Evolutionary conservation across 2,329 filamentous ascomycete genomes (phyloP).

Genomic region (Penicillium sp.): DNA sequence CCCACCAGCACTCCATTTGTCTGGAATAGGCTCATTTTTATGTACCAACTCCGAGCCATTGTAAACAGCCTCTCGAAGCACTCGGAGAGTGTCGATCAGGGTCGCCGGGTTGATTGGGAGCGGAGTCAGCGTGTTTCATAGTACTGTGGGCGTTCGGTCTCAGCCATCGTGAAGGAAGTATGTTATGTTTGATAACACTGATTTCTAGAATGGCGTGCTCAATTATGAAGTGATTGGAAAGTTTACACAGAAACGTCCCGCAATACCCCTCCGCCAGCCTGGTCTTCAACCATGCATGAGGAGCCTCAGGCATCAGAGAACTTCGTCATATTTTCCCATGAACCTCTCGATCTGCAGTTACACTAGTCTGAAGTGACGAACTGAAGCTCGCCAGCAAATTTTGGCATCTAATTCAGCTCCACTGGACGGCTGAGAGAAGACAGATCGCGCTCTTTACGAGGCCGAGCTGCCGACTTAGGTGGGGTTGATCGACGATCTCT

Average conservation of each 20-base stretch:
- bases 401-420: slow-evolving; percentile 20
- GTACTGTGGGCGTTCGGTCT: slow-evolving; percentile 30
- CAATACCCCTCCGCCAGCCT: not conserved
- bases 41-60: slow-evolving; percentile 38
- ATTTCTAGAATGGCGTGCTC: slow-evolving; percentile 22
- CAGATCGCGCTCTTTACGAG: slow-evolving; percentile 9
- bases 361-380: not conserved
- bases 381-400: slow-evolving; percentile 14
- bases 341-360: not conserved
- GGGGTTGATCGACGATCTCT: slow-evolving; percentile 18
- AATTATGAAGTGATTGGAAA: slow-evolving; percentile 11
- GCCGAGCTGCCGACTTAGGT: slow-evolving; percentile 13
- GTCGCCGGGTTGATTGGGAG: slow-evolving; percentile 23
- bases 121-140: slow-evolving; percentile 30
- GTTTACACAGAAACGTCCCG: not conserved
- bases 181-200: not conserved
- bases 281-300: not conserved
- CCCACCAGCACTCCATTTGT: slow-evolving; percentile 35
- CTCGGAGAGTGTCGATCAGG: slow-evolving; percentile 30
- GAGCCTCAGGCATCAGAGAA: slow-evolving; percentile 12
- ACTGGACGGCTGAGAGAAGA: slow-evolving; percentile 11
- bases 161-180: slow-evolving; percentile 21
- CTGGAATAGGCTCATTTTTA: slow-evolving; percentile 30
- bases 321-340: slow-evolving; percentile 16
- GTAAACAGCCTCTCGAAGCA: slow-evolving; percentile 40